phyloP scores from a whole-genome alignment of 306 rosid species.

The Begonia loranthoides region DNA sequence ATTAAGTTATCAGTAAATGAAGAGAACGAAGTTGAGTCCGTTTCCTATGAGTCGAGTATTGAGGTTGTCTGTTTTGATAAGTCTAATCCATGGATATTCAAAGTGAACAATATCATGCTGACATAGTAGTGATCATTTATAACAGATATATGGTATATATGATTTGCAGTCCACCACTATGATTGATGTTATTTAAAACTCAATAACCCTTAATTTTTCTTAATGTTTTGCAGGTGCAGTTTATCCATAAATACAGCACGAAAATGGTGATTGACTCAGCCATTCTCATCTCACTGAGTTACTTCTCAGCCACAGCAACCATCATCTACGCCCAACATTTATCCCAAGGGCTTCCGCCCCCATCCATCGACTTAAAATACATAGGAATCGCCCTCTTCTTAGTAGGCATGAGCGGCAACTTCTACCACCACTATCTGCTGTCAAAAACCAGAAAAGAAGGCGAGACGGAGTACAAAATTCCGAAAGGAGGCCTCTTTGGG shows the following conservation, averaged over 20 bases:
- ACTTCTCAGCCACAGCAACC: slow-evolving; percentile 21
- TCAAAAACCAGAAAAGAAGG: slow-evolving; percentile 36
- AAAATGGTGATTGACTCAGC: slow-evolving; percentile 31
- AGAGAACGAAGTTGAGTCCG: too few relatives aligned
- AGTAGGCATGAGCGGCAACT: slow-evolving; percentile 50
- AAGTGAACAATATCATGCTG: too few relatives aligned
- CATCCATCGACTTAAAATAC: slow-evolving; percentile 26
- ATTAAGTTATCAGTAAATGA: too few relatives aligned
- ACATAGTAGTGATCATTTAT: too few relatives aligned
- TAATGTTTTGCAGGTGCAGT: slow-evolving; percentile 32
- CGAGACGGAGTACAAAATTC: slow-evolving; percentile 49
- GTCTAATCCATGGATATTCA: too few relatives aligned
- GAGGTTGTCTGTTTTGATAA: too few relatives aligned
- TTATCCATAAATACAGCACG: slow-evolving; percentile 59
- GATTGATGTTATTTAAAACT: too few relatives aligned
- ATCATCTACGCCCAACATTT: slow-evolving; percentile 41
- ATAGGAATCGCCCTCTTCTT: slow-evolving; percentile 31
- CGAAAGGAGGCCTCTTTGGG: slow-evolving; percentile 57
- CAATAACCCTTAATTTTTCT: too few relatives aligned
- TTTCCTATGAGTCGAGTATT: too few relatives aligned
- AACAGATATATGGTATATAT: too few relatives aligned
- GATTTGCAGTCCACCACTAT: too few relatives aligned
- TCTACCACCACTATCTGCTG: slow-evolving; percentile 63
- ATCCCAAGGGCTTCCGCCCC: slow-evolving; percentile 29
- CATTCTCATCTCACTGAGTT: slow-evolving; percentile 24